Conservation (phyloP, 139 green algal species). For the Volvox africanus region DNA sequence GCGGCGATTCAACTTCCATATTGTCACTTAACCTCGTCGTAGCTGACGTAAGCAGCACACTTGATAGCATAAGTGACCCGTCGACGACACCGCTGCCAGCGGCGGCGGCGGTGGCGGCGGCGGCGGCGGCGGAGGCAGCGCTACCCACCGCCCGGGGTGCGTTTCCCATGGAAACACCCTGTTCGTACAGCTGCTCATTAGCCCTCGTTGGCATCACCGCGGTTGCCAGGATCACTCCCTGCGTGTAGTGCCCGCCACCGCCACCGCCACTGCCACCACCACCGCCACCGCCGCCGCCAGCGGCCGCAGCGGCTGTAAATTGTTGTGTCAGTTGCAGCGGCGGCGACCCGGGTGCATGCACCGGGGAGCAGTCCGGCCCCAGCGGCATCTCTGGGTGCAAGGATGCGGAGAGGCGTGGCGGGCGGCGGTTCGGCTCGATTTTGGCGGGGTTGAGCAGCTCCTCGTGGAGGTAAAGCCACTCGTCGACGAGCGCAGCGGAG, state of each 20-base stretch:
- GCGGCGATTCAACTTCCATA: neutral
- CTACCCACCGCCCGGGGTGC: neutral
- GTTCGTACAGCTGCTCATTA: neutral
- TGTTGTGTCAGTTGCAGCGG: neutral
- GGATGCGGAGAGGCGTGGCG: neutral
- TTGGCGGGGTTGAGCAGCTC: constrained; percentile 17
- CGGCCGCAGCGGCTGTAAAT: neutral
- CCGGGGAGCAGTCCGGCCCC: neutral
- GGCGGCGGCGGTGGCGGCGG: neutral
- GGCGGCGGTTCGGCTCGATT: neutral
- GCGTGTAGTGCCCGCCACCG: neutral
- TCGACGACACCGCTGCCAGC: neutral
- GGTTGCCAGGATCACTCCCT: neutral
- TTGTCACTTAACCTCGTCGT: neutral
- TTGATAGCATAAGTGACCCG: neutral
- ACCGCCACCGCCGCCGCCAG: neutral
- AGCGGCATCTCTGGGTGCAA: neutral
- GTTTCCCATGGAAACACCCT: neutral
- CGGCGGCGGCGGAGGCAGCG: neutral
- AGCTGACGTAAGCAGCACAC: neutral
- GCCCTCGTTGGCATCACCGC: neutral
- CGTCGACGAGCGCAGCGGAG: neutral
- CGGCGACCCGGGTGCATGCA: neutral
- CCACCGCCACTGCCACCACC: neutral
- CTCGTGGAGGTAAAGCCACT: constrained; percentile 40